A percentile compares a stretch with the other conserved stretches of the same genome.
Evolutionary conservation across 2,329 filamentous ascomycete genomes (phyloP).

Genomic region (Ceratocystis alfenasii): DNA sequence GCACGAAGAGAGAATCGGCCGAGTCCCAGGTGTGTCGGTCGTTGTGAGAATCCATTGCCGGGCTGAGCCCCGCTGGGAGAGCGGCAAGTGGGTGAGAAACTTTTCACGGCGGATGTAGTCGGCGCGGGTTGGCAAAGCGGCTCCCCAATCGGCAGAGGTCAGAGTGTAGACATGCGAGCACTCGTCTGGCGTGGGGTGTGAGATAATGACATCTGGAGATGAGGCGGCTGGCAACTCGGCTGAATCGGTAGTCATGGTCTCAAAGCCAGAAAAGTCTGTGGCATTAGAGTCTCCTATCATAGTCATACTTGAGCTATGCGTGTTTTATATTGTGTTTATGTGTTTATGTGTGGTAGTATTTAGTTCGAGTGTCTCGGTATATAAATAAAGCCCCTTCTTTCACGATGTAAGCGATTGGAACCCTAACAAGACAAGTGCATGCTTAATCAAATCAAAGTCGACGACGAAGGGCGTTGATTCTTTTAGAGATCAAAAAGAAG

Average conservation of each 20-base stretch:
- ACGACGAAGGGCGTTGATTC: background rate
- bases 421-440: constrained; percentile 8
- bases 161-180: constrained; percentile 42
- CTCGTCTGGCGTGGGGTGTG: constrained; percentile 46
- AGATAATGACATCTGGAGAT: constrained; percentile 33
- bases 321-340: background rate
- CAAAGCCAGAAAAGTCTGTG: background rate
- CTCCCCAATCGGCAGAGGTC: constrained; percentile 48
- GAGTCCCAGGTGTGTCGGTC: constrained; percentile 24
- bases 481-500: background rate
- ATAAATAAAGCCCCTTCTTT: background rate
- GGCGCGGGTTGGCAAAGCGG: constrained; percentile 37
- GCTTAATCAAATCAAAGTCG: background rate
- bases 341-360: background rate
- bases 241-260: background rate
- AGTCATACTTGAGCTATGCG: background rate
- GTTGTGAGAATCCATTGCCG: constrained; percentile 54
- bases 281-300: constrained; percentile 18
- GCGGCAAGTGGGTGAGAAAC: constrained; percentile 44
- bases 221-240: constrained; percentile 11
- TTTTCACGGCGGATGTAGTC: constrained; percentile 49
- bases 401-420: constrained; percentile 11
- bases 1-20: constrained; percentile 50
- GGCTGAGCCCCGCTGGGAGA: constrained; percentile 47
- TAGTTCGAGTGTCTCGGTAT: background rate